Conservation (phyloP, 768 basidiomycete genomes). For the Mycena floridula region DNA sequence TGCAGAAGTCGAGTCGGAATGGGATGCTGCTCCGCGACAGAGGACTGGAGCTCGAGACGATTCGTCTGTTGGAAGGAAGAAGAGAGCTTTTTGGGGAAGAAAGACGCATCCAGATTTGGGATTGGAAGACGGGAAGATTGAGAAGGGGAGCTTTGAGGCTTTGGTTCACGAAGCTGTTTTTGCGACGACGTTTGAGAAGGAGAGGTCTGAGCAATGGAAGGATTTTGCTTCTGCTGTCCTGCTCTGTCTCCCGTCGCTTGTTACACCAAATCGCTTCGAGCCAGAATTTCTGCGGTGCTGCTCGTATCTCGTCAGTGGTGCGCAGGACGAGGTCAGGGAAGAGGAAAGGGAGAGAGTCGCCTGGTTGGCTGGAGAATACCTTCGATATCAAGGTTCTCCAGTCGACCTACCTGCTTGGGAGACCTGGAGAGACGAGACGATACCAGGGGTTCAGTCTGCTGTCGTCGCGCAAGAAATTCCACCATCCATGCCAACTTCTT, state of each 20-base stretch:
- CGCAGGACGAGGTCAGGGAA: constrained; percentile 33
- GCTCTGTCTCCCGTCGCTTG: constrained; percentile 52
- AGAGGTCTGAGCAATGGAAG: constrained; percentile 39
- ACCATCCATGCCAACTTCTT: constrained; percentile 34
- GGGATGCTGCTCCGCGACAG: constrained; percentile 16
- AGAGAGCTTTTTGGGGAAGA: constrained; percentile 74
- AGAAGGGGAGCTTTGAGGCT: constrained; percentile 72
- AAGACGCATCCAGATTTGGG: constrained; percentile 67
- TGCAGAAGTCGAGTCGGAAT: constrained; percentile 24
- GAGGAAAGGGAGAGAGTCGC: constrained; percentile 39
- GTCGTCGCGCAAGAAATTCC: constrained; percentile 27
- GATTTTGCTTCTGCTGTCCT: constrained; percentile 58
- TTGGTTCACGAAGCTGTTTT: constrained; percentile 79
- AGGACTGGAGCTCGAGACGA: constrained; percentile 15
- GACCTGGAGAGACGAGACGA: constrained; percentile 44
- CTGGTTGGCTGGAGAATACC: constrained; percentile 66
- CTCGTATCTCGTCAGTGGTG: constrained; percentile 56
- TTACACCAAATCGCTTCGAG: constrained; percentile 55
- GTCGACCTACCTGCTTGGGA: constrained; percentile 51
- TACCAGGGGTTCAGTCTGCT: constrained; percentile 34
- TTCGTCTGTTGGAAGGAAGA: constrained; percentile 35
- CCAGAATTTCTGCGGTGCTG: constrained; percentile 65
- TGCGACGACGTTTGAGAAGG: constrained; percentile 56
- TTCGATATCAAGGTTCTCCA: constrained; percentile 49
- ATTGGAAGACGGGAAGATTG: constrained; percentile 34